A percentile compares a stretch with the other conserved stretches of the same genome.
Evolutionary conservation across 2,329 filamentous ascomycete genomes (phyloP).

Genomic region (Aureobasidium lini): DNA sequence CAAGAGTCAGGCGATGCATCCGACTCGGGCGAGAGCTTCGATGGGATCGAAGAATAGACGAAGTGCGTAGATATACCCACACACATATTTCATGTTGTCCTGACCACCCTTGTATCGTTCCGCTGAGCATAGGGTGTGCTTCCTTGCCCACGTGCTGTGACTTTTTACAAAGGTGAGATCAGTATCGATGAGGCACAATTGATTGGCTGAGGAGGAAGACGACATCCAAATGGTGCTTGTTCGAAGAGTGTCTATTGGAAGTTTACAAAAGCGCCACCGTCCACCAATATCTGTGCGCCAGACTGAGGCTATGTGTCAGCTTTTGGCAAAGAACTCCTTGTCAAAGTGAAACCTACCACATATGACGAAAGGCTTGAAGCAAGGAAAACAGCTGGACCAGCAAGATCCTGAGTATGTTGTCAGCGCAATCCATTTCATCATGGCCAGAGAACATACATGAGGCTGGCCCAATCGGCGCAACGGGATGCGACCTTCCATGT

Average conservation of each 20-base stretch:
- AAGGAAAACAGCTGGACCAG: slow-evolving; percentile 77
- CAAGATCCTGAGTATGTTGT: slow-evolving; percentile 51
- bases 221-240: not conserved
- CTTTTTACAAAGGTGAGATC: too few relatives aligned
- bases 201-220: not conserved
- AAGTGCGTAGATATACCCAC: not conserved
- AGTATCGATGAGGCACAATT: not conserved
- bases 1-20: slow-evolving; percentile 16
- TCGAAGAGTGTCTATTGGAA: slow-evolving; percentile 49
- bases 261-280: slow-evolving; percentile 86
- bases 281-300: slow-evolving; percentile 75
- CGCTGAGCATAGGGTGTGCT: too few relatives aligned
- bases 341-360: slow-evolving; percentile 35
- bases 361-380: slow-evolving; percentile 73
- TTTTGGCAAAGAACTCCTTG: not conserved
- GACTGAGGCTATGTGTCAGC: slow-evolving; percentile 37
- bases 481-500: slow-evolving; percentile 77
- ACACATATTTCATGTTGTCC: not conserved
- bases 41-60: slow-evolving; percentile 30
- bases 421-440: not conserved
- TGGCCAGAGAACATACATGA: not conserved
- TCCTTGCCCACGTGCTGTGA: too few relatives aligned
- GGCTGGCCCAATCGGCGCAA: slow-evolving; percentile 66
- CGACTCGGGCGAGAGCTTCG: slow-evolving; percentile 31
- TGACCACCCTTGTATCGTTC: too few relatives aligned